Conservation (phyloP, 2,329 filamentous ascomycete genomes). For the Clonostachys solani region DNA sequence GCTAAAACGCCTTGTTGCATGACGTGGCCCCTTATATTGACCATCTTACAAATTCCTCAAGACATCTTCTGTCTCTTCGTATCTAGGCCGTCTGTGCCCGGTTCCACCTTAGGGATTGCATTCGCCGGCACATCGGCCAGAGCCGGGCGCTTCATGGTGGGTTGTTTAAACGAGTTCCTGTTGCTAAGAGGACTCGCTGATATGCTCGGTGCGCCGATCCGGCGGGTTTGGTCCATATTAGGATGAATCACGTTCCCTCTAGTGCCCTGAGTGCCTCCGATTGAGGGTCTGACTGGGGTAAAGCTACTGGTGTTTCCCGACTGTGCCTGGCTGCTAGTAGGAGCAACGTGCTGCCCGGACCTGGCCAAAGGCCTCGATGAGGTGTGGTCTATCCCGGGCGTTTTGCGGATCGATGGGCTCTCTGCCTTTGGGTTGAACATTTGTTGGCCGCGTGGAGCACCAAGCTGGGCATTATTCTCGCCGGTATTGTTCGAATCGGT, state of each 20-base stretch:
- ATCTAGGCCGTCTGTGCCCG: constrained; percentile 27
- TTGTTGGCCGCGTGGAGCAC: constrained; percentile 39
- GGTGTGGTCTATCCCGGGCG: constrained; percentile 78
- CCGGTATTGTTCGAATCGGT: constrained; percentile 34
- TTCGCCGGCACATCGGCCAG: constrained; percentile 49
- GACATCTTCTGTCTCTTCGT: constrained; percentile 47
- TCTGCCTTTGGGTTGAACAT: constrained; percentile 72
- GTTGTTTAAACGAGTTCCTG: constrained; percentile 53
- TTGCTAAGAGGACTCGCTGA: constrained; percentile 54
- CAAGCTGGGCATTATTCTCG: constrained; percentile 31
- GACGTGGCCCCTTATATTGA: no score
- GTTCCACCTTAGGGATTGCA: constrained; percentile 13
- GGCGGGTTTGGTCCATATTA: constrained; percentile 46
- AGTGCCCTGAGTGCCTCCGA: constrained; percentile 10
- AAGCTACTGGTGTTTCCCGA: constrained; percentile 15
- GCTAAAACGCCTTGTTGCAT: no score
- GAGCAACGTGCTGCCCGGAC: constrained; percentile 46
- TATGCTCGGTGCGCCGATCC: constrained; percentile 54
- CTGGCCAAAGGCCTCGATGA: constrained; percentile 69
- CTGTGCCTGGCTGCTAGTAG: constrained; percentile 15
- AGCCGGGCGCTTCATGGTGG: constrained; percentile 53
- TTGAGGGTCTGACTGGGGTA: constrained; percentile 21
- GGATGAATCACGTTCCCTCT: constrained; percentile 45
- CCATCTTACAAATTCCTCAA: constrained; percentile 8
- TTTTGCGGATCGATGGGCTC: constrained; percentile 84